These are phyloP conservation scores for Picea abies DNA, from an alignment of 83 land plant species.

Conservation along the genomic window DNA sequence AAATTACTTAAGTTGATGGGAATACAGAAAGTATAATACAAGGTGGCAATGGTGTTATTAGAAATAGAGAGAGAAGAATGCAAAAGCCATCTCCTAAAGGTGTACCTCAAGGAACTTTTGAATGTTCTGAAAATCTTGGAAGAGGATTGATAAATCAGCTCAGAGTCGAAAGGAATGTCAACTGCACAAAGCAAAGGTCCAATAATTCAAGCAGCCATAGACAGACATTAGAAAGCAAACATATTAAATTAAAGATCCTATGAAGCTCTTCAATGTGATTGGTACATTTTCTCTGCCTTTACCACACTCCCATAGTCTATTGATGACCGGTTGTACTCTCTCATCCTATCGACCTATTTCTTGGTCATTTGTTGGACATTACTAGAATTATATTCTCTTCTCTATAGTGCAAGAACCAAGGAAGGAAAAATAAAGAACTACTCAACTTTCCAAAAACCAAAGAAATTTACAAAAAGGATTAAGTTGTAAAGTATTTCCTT, in stretches of 20 bases:
- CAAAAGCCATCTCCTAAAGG: not conserved
- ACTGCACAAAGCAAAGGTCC: no score
- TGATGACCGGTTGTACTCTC: no score
- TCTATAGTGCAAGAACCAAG: no score
- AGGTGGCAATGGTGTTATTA: not conserved
- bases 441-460: not conserved
- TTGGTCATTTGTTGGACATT: no score
- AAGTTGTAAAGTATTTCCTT: not conserved
- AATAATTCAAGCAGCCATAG: no score
- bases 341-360: no score
- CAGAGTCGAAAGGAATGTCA: no score
- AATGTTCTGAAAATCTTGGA: not conserved
- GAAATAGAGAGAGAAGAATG: not conserved
- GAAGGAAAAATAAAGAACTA: not conserved
- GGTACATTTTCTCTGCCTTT: not conserved
- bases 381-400: no score
- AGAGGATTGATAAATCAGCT: not conserved
- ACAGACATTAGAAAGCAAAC: no score
- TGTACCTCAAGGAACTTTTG: conserved; percentile 1
- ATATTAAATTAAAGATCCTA: not conserved
- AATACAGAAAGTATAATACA: not conserved
- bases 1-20: not conserved
- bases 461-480: not conserved
- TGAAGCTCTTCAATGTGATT: not conserved
- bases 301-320: no score